Evolutionary conservation across 2,329 filamentous ascomycete species (phyloP).

Genomic region (Anisogramma anomala): DNA sequence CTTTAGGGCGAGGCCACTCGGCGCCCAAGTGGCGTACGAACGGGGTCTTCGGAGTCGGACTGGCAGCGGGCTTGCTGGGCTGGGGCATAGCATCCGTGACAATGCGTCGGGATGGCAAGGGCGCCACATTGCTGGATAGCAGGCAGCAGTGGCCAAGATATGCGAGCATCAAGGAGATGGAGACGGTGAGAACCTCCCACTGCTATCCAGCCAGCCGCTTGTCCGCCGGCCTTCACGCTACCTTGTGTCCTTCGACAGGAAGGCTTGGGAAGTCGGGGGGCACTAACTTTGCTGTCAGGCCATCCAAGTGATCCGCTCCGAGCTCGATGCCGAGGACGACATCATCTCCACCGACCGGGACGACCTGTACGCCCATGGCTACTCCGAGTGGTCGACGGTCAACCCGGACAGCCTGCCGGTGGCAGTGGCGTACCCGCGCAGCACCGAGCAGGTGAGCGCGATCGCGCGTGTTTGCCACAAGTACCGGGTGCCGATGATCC

Average conservation of each 20-base stretch:
- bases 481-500: conserved; percentile 72
- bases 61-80: conserved; percentile 28
- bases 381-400: conserved; percentile 54
- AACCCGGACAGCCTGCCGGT: conserved; percentile 51
- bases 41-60: conserved; percentile 28
- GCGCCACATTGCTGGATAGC: conserved; percentile 21
- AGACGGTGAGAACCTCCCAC: conserved; percentile 25
- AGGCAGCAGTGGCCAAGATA: conserved; percentile 23
- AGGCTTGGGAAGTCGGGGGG: no score
- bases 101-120: conserved; percentile 16
- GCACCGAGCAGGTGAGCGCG: conserved; percentile 46
- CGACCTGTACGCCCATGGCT: conserved; percentile 50
- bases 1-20: background rate
- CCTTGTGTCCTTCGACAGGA: no score
- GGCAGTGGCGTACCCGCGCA: conserved; percentile 52
- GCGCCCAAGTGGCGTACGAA: conserved; percentile 22
- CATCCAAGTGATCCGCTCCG: conserved; percentile 40
- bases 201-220: no score
- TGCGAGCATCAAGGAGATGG: conserved; percentile 32
- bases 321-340: conserved; percentile 34
- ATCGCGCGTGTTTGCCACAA: conserved; percentile 62
- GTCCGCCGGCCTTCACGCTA: no score
- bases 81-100: conserved; percentile 29
- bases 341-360: conserved; percentile 53
- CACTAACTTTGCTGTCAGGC: conserved; percentile 31